phyloP scores from a whole-genome alignment of 257 asterid species.

The Orobanche coerulescens region DNA sequence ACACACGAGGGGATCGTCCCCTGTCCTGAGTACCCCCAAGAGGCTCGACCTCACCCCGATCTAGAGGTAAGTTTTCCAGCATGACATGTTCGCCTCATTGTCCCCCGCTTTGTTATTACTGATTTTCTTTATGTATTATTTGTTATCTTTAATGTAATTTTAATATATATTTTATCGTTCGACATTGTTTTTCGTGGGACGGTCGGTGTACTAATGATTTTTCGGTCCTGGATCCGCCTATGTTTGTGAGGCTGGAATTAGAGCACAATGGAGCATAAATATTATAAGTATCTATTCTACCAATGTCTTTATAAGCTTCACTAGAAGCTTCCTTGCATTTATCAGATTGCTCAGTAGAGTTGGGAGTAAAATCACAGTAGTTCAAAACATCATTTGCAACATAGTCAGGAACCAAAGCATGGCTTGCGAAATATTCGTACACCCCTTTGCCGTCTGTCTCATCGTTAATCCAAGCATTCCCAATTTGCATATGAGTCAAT shows the following conservation, averaged over 20 bases:
- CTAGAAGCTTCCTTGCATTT: slow-evolving; percentile 26
- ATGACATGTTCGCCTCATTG: too few relatives aligned
- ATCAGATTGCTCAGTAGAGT: slow-evolving; percentile 21
- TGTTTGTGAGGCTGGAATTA: slow-evolving; percentile 39
- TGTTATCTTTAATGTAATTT: too few relatives aligned
- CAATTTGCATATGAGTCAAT: slow-evolving; percentile 37
- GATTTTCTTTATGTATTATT: too few relatives aligned
- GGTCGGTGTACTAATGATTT: too few relatives aligned
- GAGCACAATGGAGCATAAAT: slow-evolving; percentile 64
- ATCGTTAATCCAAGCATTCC: slow-evolving; percentile 64
- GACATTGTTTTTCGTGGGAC: too few relatives aligned
- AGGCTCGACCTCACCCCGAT: too few relatives aligned
- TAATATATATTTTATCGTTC: too few relatives aligned
- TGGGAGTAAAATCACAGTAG: slow-evolving; percentile 44
- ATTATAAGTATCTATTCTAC: slow-evolving; percentile 39
- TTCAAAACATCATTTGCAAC: slow-evolving; percentile 19
- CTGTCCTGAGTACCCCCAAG: too few relatives aligned
- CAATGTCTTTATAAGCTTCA: slow-evolving; percentile 12
- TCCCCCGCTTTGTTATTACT: too few relatives aligned
- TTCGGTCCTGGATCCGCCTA: too few relatives aligned
- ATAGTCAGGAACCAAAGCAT: slow-evolving; percentile 55
- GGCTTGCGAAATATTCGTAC: slow-evolving; percentile 57
- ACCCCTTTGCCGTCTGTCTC: slow-evolving; percentile 54
- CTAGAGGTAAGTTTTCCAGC: too few relatives aligned
- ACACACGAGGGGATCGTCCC: too few relatives aligned